phyloP scores from a whole-genome alignment of 306 rosid genomes.

The Sophora flavescens region DNA sequence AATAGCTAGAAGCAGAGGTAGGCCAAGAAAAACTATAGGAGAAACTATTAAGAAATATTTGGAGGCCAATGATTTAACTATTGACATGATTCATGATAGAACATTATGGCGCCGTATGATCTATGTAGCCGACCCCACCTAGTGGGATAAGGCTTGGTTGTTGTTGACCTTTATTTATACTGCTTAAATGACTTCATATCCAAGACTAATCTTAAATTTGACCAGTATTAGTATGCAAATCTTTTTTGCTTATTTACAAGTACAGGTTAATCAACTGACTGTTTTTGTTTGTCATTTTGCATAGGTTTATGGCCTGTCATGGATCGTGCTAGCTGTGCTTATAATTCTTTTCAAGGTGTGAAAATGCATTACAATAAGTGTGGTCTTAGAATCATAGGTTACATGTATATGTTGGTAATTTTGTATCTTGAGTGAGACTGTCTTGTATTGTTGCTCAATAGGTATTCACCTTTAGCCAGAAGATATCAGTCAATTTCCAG shows the following conservation, averaged over 20 bases:
- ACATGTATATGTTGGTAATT: slow-evolving; percentile 29
- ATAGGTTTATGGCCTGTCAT: slow-evolving; percentile 89
- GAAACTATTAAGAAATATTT: too few species aligned
- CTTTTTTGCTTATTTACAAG: background rate
- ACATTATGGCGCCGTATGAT: too few species aligned
- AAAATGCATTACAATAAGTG: background rate
- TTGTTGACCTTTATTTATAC: background rate
- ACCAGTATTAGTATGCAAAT: background rate
- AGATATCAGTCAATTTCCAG: slow-evolving; percentile 91
- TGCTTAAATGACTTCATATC: background rate
- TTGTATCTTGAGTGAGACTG: slow-evolving; percentile 49
- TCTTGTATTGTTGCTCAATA: slow-evolving; percentile 48
- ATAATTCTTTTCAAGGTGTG: slow-evolving; percentile 90
- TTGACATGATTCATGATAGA: too few species aligned
- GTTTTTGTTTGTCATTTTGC: slow-evolving; percentile 35
- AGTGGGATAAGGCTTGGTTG: too few species aligned
- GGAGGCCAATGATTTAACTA: too few species aligned
- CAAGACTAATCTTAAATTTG: background rate
- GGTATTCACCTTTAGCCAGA: slow-evolving; percentile 98
- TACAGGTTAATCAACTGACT: slow-evolving; percentile 34
- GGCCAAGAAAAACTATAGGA: too few species aligned
- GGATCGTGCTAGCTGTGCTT: slow-evolving; percentile 78
- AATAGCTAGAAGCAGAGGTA: too few species aligned
- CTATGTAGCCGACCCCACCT: too few species aligned
- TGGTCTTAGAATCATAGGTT: background rate